Conservation (phyloP, 495 filamentous ascomycete species). For the Annulohypoxylon bovei region DNA sequence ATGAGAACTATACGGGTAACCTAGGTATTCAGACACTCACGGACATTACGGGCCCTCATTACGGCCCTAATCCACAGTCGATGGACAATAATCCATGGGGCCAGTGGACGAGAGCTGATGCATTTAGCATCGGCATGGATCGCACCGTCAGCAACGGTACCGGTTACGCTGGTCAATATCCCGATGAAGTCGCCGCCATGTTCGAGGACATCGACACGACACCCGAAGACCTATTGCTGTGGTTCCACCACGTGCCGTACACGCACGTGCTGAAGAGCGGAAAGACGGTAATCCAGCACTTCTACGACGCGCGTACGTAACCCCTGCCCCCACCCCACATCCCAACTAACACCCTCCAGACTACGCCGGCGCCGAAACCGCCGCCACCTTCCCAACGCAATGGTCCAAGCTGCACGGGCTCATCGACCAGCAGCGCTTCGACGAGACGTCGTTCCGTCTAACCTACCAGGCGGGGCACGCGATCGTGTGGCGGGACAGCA, state of each 20-base stretch:
- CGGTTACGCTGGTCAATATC: constrained; percentile 72
- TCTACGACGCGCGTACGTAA: constrained; percentile 68
- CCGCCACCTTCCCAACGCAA: constrained; percentile 62
- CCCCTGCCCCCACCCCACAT: neutral
- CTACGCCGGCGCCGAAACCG: constrained; percentile 68
- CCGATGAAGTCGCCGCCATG: constrained; percentile 62
- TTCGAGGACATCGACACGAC: constrained; percentile 72
- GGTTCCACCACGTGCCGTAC: constrained; percentile 81
- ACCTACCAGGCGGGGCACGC: constrained; percentile 75
- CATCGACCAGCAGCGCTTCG: constrained; percentile 70
- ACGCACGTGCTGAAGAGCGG: constrained; percentile 70
- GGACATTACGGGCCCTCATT: constrained; percentile 73
- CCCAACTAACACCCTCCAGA: constrained; percentile 42
- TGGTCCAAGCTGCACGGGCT: constrained; percentile 66
- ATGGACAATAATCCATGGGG: constrained; percentile 77
- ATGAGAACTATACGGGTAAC: constrained; percentile 77
- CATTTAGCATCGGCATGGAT: constrained; percentile 73
- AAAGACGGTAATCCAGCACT: constrained; percentile 79
- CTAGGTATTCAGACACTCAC: constrained; percentile 75
- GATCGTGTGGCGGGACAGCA: constrained; percentile 73
- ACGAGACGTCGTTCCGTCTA: constrained; percentile 65
- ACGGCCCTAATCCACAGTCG: constrained; percentile 71
- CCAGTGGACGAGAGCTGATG: constrained; percentile 76
- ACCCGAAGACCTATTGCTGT: constrained; percentile 74
- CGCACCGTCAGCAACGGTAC: constrained; percentile 74